Evolutionary conservation across 2,329 filamentous ascomycete genomes (phyloP).

Genomic region (Periconia sp.): DNA sequence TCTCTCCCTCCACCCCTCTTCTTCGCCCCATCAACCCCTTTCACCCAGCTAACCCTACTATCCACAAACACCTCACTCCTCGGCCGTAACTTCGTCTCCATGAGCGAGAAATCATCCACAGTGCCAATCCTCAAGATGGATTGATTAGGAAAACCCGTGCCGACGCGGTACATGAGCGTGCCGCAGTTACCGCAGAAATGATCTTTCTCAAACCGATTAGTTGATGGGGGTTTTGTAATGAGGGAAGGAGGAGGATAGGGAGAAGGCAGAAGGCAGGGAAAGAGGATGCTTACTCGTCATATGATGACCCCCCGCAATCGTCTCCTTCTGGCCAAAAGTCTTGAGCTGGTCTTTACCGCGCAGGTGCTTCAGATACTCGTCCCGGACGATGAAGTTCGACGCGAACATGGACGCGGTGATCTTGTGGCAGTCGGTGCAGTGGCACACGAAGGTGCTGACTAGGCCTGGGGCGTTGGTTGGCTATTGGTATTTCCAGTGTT

Average conservation of each 20-base stretch:
- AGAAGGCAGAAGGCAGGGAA: too few relatives aligned
- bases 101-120: constrained; percentile 62
- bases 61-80: constrained; percentile 52
- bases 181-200: constrained; percentile 64
- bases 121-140: constrained; percentile 61
- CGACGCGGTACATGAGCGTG: constrained; percentile 60
- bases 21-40: background rate
- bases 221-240: too few relatives aligned
- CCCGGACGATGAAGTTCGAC: constrained; percentile 55
- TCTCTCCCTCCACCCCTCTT: background rate
- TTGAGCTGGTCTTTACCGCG: constrained; percentile 56
- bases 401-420: constrained; percentile 64
- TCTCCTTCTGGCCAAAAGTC: constrained; percentile 42
- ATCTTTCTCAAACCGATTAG: constrained; percentile 27
- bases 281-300: constrained; percentile 45
- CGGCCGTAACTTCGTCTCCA: constrained; percentile 60
- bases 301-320: constrained; percentile 45
- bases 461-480: constrained; percentile 51
- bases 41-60: background rate
- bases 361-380: constrained; percentile 50
- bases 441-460: constrained; percentile 58
- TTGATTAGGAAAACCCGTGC: constrained; percentile 45
- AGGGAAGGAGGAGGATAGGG: too few relatives aligned
- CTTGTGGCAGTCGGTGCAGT: constrained; percentile 65
- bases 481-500: background rate